Evolutionary conservation across 2,329 filamentous ascomycete genomes (phyloP), one percentile per base, ranked within the genome.

Genomic region (Magnaporthiopsis rhizophila): DNA sequence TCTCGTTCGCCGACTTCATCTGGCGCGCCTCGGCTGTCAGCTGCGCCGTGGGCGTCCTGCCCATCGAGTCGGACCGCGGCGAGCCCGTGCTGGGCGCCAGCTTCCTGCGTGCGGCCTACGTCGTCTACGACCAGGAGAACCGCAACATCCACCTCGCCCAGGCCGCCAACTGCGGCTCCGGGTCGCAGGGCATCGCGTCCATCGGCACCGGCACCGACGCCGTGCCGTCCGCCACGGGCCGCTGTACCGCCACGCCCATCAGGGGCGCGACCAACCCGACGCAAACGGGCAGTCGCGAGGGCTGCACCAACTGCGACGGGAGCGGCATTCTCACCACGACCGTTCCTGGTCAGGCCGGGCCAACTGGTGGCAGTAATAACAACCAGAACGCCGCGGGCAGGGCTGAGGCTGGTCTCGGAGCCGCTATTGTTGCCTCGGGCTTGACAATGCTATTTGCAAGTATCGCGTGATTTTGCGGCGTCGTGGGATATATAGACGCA

Each of bases 1-100:
- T 80, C n/a, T 67, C 73, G 50, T 68, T 79, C 53, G 71, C 69
- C 59, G 74, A 80, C 63, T 73, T 80, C 18, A 72, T 79, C 58
- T 70, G 69, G 66, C 58, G 66, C 50, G 65, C 62, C 45, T 26
- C 61, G 50, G 1, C 13, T 15, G 38, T 56, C 61, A 2, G n/a
- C 18, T 72, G 70, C 65, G 62, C 65, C 34, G 60, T 72, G 45
- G 70, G 69, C 62, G 66, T 66, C 24, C 45, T 64, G 59, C 61
- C 69, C 15, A 50, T 67, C 11, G 64, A 65, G 34, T 62, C 61
- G 15, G 36, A 58, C 59, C 62, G 61, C 34, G 65, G 66, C 36
- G 66, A 63, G 38, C 63, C 66, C n/a, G 64, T 72, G 56, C 64
- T 72, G 32, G 71, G 71, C 63, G 71, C 71, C 66, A 68, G 68